A percentile compares a stretch with the other conserved stretches of the same genome.
Evolutionary conservation across 2,329 filamentous ascomycete species (phyloP).

Genomic region (Celoporthe dispersa): DNA sequence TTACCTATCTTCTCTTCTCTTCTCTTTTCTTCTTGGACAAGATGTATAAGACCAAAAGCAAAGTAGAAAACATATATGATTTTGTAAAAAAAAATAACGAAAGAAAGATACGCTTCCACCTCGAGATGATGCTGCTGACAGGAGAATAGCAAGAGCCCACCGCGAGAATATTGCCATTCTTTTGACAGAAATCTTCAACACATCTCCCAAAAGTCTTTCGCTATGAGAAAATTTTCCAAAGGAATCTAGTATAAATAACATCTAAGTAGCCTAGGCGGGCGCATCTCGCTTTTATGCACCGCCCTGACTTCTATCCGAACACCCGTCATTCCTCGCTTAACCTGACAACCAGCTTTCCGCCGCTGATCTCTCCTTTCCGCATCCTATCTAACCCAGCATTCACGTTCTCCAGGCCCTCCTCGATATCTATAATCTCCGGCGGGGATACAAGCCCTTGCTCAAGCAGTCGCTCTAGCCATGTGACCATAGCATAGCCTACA

Average conservation of each 20-base stretch:
- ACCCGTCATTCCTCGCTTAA: constrained; percentile 30
- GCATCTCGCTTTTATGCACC: neutral
- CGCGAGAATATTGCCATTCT: neutral
- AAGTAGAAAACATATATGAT: neutral
- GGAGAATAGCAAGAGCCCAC: neutral
- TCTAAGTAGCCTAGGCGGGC: neutral
- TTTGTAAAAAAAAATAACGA: neutral
- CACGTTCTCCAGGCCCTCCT: constrained; percentile 67
- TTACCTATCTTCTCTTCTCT: too few relatives aligned
- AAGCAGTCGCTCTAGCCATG: constrained; percentile 72
- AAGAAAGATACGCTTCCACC: neutral
- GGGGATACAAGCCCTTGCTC: constrained; percentile 55
- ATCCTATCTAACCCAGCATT: constrained; percentile 70
- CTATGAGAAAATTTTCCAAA: neutral
- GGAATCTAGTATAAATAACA: neutral
- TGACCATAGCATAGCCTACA: constrained; percentile 65
- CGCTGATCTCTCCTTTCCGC: constrained; percentile 67
- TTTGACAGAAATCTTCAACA: neutral
- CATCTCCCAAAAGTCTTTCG: neutral
- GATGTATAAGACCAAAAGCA: neutral
- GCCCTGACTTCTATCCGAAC: neutral
- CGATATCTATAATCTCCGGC: constrained; percentile 68
- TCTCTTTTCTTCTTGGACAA: neutral
- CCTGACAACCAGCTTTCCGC: constrained; percentile 69
- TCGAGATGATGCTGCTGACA: neutral